Evolutionary conservation across 2,329 filamentous ascomycete species (phyloP).

Genomic region (Albophoma yamanashiensis): DNA sequence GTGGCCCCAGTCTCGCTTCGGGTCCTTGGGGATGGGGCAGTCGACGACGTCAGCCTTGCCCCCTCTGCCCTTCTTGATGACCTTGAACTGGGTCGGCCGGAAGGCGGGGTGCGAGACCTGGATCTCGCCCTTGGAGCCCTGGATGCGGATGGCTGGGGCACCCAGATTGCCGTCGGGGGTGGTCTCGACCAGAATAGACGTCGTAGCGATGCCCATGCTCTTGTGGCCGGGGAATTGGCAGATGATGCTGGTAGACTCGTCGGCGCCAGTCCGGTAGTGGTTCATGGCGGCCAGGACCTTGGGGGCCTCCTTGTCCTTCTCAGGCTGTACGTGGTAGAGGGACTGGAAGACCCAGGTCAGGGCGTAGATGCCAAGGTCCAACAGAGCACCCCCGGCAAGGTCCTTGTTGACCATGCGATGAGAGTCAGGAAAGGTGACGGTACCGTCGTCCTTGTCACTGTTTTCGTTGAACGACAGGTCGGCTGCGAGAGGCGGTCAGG

Average conservation of each 20-base stretch:
- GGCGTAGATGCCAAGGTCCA: conserved; percentile 83
- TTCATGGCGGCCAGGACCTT: conserved; percentile 58
- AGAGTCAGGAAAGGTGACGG: conserved; percentile 45
- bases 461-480: conserved; percentile 52
- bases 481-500: conserved; percentile 23
- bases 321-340: conserved; percentile 68
- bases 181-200: conserved; percentile 49
- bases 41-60: conserved; percentile 39
- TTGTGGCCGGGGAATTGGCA: conserved; percentile 61
- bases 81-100: conserved; percentile 53
- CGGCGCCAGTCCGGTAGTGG: conserved; percentile 63
- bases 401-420: conserved; percentile 76
- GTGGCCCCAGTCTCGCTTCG: conserved; percentile 46
- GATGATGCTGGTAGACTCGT: conserved; percentile 70
- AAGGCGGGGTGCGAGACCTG: conserved; percentile 66
- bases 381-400: conserved; percentile 69
- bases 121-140: conserved; percentile 73
- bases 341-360: conserved; percentile 88
- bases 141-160: conserved; percentile 64
- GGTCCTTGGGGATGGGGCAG: conserved; percentile 41
- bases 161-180: conserved; percentile 51
- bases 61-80: conserved; percentile 44
- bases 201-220: conserved; percentile 63
- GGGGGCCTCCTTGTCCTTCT: conserved; percentile 56
- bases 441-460: conserved; percentile 35